Evolutionary conservation across 73 alveolate genomes (phyloP).

Genomic region (Tetrahymena borealis): DNA sequence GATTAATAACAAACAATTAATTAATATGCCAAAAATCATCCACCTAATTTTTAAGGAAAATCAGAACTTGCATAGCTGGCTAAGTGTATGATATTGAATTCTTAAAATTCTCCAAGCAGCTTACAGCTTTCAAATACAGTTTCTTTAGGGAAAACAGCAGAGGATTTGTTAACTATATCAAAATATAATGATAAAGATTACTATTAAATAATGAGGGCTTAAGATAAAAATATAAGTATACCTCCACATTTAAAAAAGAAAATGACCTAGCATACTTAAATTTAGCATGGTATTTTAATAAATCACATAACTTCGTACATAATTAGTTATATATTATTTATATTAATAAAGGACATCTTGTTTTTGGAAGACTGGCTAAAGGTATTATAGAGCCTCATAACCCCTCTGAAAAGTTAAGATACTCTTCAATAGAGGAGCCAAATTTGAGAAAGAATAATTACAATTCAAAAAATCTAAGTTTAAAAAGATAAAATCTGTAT

Average conservation of each 20-base stretch:
- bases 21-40: not conserved
- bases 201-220: not conserved
- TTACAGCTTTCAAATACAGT: not conserved
- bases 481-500: not conserved
- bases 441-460: not conserved
- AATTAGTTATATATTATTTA: too few species aligned
- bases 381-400: not conserved
- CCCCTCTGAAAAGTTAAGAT: not conserved
- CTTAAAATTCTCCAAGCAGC: not conserved
- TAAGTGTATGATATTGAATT: not conserved
- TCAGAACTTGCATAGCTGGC: not conserved
- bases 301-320: not conserved
- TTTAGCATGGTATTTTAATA: not conserved
- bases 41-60: not conserved
- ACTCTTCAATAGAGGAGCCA: not conserved
- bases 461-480: not conserved
- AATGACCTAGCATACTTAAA: not conserved
- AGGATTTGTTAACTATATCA: not conserved
- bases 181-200: not conserved
- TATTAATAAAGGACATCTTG: not conserved
- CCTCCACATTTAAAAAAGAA: not conserved
- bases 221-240: not conserved
- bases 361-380: not conserved
- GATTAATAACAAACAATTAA: not conserved
- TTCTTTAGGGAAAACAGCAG: not conserved